Evolutionary conservation across 306 rosid species (phyloP), one percentile per base, ranked within the genome.

Genomic region (Myrica gale): DNA sequence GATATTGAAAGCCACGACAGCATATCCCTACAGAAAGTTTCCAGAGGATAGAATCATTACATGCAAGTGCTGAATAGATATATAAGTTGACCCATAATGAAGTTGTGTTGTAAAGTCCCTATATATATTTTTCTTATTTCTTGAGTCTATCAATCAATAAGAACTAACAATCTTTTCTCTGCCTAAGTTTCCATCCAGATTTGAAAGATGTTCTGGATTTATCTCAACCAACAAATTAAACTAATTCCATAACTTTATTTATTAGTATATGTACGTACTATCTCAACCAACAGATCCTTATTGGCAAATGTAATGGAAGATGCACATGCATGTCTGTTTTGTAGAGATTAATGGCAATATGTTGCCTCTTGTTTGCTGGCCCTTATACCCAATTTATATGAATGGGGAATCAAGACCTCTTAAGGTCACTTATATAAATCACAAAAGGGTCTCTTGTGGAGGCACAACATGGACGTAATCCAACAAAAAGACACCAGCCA

Each of bases 361-460:
- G 42, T 20, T 17, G 23, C 48, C 70, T 65, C 37, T 65, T 65
- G 70, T 65, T 48, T 65, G 70, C 47, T 41, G 48, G 46, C 42
- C 70, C 70, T 65, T 42, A 4, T 41, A 42, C 11, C 23, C 26
- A 23, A 23, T 23, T 23, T 23, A 23, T 23, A 23, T 23, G 26
- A 23, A 23, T 23, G 26, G 26, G 26, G 26, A 23, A 23, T 23
- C 26, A 23, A 23, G 26, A 23, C 26, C 26, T 23, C 26, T 23
- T 1, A 23, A 23, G 26, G 1, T 23, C 26, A 23, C 26, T 23
- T 23, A 23, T 23, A 23, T 23, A 23, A 23, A 23, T 23, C 26
- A 23, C 26, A 23, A 23, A 1, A 1, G 26, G 26, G 0, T 1
- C 26, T 1, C 0, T 23, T 23, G 26, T 23, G 26, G 26, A 23